These are phyloP conservation scores for Cordyceps cicadae DNA, from an alignment of 2,329 filamentous ascomycete species.

Conservation along the genomic window DNA sequence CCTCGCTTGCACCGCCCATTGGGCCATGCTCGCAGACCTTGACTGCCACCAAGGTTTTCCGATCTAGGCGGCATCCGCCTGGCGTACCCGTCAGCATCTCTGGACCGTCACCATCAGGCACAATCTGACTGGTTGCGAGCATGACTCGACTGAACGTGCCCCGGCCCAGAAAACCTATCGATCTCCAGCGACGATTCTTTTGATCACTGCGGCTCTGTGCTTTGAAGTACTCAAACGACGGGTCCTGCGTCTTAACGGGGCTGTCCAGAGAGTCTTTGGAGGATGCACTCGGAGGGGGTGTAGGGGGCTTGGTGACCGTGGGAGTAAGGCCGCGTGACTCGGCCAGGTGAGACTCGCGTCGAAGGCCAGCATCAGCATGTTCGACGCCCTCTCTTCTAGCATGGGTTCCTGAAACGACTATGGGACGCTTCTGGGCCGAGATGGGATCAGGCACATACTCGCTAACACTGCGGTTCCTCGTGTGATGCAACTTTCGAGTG, in stretches of 20 bases:
- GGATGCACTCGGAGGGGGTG: slow-evolving; percentile 74
- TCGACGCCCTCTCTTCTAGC: slow-evolving; percentile 29
- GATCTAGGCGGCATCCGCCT: slow-evolving; percentile 35
- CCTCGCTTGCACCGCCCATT: slow-evolving; percentile 84
- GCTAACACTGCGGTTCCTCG: slow-evolving; percentile 75
- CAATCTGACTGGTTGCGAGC: slow-evolving; percentile 72
- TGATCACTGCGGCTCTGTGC: slow-evolving; percentile 57
- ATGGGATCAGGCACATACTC: slow-evolving; percentile 74
- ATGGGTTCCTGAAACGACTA: slow-evolving; percentile 62
- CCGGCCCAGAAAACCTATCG: slow-evolving; percentile 73
- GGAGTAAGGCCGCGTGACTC: slow-evolving; percentile 65
- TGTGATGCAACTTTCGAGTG: slow-evolving; percentile 32
- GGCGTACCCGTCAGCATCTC: slow-evolving; percentile 26
- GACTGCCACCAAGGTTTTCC: slow-evolving; percentile 81
- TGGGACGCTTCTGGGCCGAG: slow-evolving; percentile 60
- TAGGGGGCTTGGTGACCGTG: slow-evolving; percentile 56
- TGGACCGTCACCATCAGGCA: slow-evolving; percentile 38
- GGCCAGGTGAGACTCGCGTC: slow-evolving; percentile 75
- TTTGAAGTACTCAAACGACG: slow-evolving; percentile 56
- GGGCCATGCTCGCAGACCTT: slow-evolving; percentile 95
- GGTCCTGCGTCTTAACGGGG: slow-evolving; percentile 33
- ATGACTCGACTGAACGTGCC: slow-evolving; percentile 95
- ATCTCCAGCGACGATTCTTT: slow-evolving; percentile 70
- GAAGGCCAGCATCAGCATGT: slow-evolving; percentile 40
- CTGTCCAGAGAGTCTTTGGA: slow-evolving; percentile 37